Evolutionary conservation across 2,329 filamentous ascomycete genomes (phyloP).

Genomic region (Fusarium sp.): DNA sequence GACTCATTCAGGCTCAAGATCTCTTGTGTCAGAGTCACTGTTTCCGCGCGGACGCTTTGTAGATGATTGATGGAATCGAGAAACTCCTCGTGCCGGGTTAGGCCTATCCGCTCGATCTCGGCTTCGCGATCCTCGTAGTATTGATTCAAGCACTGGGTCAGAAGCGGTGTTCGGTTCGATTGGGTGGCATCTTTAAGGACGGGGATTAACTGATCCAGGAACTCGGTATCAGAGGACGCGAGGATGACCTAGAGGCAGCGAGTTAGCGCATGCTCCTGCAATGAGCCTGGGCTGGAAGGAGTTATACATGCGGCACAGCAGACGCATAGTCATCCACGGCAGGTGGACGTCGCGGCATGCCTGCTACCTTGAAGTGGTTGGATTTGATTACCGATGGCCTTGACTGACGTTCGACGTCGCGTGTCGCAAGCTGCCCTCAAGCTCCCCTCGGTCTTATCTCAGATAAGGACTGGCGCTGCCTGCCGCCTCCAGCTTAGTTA

Average conservation of each 20-base stretch:
- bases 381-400: conserved; percentile 21
- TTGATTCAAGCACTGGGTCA: conserved; percentile 76
- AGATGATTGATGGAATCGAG: conserved; percentile 92
- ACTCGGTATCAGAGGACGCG: conserved; percentile 90
- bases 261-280: conserved; percentile 20
- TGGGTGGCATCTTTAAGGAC: conserved; percentile 90
- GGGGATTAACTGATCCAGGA: conserved; percentile 94
- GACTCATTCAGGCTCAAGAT: conserved; percentile 93
- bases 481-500: neutral
- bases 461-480: conserved; percentile 5
- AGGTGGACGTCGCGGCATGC: conserved; percentile 59
- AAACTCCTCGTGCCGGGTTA: conserved; percentile 97
- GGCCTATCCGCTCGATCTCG: conserved; percentile 93
- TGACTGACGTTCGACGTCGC: conserved; percentile 26
- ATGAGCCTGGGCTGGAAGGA: conserved; percentile 25
- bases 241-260: conserved; percentile 78
- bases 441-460: conserved; percentile 10
- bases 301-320: conserved; percentile 58
- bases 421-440: conserved; percentile 33
- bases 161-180: conserved; percentile 75
- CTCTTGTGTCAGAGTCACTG: conserved; percentile 86
- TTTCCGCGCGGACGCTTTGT: conserved; percentile 91
- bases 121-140: conserved; percentile 88
- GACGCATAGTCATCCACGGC: conserved; percentile 60
- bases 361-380: conserved; percentile 28